Percentiles rank a stretch among this genome's conserved stretches.
Conservation (phyloP, 139 green algal genomes). For the Mychonastes homosphaera region DNA sequence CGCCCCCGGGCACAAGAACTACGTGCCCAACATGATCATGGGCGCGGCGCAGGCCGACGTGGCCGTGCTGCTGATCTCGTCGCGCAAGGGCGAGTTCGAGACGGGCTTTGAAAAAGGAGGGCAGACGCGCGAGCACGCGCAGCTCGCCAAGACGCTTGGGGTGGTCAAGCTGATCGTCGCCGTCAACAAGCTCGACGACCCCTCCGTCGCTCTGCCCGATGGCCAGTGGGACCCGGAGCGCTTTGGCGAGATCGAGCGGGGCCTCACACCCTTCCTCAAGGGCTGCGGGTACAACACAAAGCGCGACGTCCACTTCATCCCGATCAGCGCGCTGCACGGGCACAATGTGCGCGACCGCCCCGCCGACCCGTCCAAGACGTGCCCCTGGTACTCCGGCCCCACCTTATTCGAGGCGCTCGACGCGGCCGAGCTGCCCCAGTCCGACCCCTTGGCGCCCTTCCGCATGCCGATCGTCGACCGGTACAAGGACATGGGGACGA, state of each 20-base stretch:
- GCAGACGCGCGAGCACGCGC: slow-evolving; percentile 89
- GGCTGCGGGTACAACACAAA: slow-evolving; percentile 84
- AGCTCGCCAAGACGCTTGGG: slow-evolving; percentile 91
- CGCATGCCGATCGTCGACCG: slow-evolving; percentile 95
- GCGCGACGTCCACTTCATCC: slow-evolving; percentile 82
- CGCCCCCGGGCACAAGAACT: slow-evolving; percentile 96
- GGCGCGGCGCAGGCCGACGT: slow-evolving; percentile 77
- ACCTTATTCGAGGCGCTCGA: slow-evolving; percentile 90
- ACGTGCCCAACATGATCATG: slow-evolving; percentile 96
- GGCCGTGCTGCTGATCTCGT: slow-evolving; percentile 81
- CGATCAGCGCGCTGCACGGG: slow-evolving; percentile 83
- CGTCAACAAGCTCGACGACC: slow-evolving; percentile 95
- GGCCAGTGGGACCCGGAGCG: slow-evolving; percentile 29
- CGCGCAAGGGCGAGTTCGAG: slow-evolving; percentile 91
- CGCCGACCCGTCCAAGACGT: slow-evolving; percentile 30
- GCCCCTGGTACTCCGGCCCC: slow-evolving; percentile 73
- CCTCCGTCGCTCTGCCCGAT: slow-evolving; percentile 39
- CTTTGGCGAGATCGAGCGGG: slow-evolving; percentile 83
- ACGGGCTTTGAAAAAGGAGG: slow-evolving; percentile 87
- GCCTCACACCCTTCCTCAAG: slow-evolving; percentile 82
- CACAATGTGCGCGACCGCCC: slow-evolving; percentile 75
- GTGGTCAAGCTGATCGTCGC: slow-evolving; percentile 79
- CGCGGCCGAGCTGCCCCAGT: slow-evolving; percentile 48
- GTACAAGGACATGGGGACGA: slow-evolving; percentile 91
- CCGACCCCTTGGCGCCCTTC: slow-evolving; percentile 49